Base-by-base conservation (phyloP, 1,139 yeast genomes). In the Yamadazyma atlantica region DNA sequence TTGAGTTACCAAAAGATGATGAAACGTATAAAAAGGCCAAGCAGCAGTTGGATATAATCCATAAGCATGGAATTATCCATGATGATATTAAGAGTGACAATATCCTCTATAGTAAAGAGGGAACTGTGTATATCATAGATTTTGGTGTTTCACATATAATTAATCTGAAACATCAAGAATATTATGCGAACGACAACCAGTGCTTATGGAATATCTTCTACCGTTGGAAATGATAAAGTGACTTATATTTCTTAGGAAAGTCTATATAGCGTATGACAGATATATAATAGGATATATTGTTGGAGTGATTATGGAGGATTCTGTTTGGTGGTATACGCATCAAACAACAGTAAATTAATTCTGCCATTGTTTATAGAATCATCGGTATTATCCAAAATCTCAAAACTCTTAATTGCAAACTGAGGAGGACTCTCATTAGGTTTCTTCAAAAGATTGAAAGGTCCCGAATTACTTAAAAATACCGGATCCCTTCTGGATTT, bases 321-420 rank as follows among this genome's bases (percentile, higher is more conserved):
- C 51, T 80, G 82, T 45, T 71, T 75, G 32, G 87, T 87, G 11
- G 79, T 68, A 35, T 81, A 78, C 1, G 92, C 82, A 49, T 85
- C 92, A 56, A 90, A 88, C 41, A 84, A 63, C 44, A 85, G 82
- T 38, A 89, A 62, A 51, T 84, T 85, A 17, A 86, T 60, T 21
- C 89, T 80, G 1, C 82, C 80, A 49, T 83, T 89, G 54, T 85
- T 85, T 29, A 79, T 61, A 1, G 67, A 62, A 0, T 76, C 69
- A 43, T 76, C 75, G 1, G 85, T 69, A 46, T 84, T 90, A 53
- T 85, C 94, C 37, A 86, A 66, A 38, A 85, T 60, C 50, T 85
- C 92, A 59, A 81, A 84, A 40, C 75, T 69, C 31, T 62, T 60
- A 31, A 70, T 50, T 33, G 56, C 53, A 43, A 69, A 68, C 12